Evolutionary conservation across 805 yeast species (phyloP), one percentile per base, ranked within the genome.

Genomic region (Millerozyma miso): DNA sequence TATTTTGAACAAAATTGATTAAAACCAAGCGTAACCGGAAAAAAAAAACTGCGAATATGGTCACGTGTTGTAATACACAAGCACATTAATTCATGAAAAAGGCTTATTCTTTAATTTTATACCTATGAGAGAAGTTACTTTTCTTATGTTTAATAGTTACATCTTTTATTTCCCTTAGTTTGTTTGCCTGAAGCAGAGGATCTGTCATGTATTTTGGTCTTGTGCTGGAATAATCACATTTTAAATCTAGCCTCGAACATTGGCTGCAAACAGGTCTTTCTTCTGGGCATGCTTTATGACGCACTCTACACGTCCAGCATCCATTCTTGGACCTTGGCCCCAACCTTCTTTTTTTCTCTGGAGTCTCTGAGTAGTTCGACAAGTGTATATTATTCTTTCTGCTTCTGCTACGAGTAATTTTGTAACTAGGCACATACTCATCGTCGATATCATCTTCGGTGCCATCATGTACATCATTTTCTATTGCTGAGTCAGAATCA

Each of bases 261-360:
- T 79, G 80, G 5, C 56, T 54, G 56, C 93, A 85, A 3, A 43
- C 53, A 1, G 90, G 89, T 49, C 67, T 71, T 45, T 78, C 79
- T 53, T 80, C 88, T 1, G 86, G 76, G 54, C 91, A 85, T 49
- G 82, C 78, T 58, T 85, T 85, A 49, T 86, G 81, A 33, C 93
- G 71, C 14, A 83, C 60, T 44, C 90, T 63, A 56, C 91, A 85
- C 4, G 87, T 85, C 91, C 91, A 85, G 55, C 93, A 85, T 0
- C 90, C 90, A 23, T 67, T 67, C 46, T 74, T 74, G 1, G 82
- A 77, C 38, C 83, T 53, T 2, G 57, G 55, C 1, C 54, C 55
- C 15, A 50, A 36, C 19, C 38, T 50, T 23, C 54, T 44, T 41
- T 50, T 55, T 38, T 52, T 51, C 17, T 51, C 53, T 4, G 42